phyloP scores from a whole-genome alignment of 1,284 basidiomycete genomes.

The Fistulinella cinereoalba region DNA sequence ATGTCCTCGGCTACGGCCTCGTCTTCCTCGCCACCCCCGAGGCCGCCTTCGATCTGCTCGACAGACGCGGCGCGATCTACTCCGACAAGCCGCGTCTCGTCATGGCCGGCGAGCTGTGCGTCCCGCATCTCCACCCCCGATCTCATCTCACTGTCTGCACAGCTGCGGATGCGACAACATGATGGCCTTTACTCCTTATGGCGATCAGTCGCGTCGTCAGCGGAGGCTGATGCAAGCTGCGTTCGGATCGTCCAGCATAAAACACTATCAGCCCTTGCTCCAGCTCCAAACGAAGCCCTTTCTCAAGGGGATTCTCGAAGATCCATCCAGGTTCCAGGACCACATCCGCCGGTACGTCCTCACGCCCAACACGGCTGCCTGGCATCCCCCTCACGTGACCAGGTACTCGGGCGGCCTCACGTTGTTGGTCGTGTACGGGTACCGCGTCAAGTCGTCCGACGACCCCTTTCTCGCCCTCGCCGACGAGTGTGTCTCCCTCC shows the following conservation, averaged over 20 bases:
- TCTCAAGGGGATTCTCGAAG: slow-evolving; percentile 44
- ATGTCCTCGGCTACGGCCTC: slow-evolving; percentile 60
- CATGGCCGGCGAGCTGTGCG: slow-evolving; percentile 63
- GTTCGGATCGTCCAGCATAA: slow-evolving; percentile 49
- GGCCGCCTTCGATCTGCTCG: slow-evolving; percentile 58
- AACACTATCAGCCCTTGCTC: slow-evolving; percentile 57
- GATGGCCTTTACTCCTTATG: slow-evolving; percentile 69
- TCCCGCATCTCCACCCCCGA: slow-evolving; percentile 3
- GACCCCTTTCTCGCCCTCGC: slow-evolving; percentile 59
- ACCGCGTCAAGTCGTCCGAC: slow-evolving; percentile 48
- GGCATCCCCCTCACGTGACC: too few species aligned
- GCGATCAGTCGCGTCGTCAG: slow-evolving; percentile 60
- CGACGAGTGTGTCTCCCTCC: slow-evolving; percentile 57
- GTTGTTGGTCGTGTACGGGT: slow-evolving; percentile 62
- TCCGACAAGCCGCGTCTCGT: slow-evolving; percentile 66
- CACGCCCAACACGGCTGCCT: too few species aligned
- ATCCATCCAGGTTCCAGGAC: slow-evolving; percentile 41
- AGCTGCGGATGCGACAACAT: slow-evolving; percentile 68
- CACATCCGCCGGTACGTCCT: slow-evolving; percentile 40
- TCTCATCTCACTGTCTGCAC: slow-evolving; percentile 9
- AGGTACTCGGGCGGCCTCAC: slow-evolving; percentile 62
- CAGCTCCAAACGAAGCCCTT: slow-evolving; percentile 51
- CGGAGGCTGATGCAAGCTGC: slow-evolving; percentile 63
- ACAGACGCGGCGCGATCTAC: slow-evolving; percentile 66
- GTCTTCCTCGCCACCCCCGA: slow-evolving; percentile 63